A percentile compares a stretch with the other conserved stretches of the same genome.
Evolutionary conservation across 2,329 filamentous ascomycete species (phyloP).

Genomic region (Penicillium capsulatum): DNA sequence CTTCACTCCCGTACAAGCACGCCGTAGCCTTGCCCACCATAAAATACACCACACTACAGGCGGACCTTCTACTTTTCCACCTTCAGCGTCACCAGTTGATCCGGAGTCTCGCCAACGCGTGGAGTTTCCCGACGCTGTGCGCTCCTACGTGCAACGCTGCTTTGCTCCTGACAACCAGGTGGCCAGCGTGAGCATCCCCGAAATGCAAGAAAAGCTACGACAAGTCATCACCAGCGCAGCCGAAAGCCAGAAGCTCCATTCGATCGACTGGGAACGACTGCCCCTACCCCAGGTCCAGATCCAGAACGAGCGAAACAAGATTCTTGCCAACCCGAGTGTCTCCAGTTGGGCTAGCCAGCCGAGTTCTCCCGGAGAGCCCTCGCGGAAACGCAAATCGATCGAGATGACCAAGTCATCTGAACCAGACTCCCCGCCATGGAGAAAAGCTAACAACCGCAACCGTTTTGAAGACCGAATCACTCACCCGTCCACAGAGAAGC

Average conservation of each 20-base stretch:
- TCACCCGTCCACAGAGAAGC: constrained; percentile 53
- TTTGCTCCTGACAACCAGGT: constrained; percentile 72
- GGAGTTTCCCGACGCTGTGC: constrained; percentile 77
- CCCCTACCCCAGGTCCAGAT: constrained; percentile 83
- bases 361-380: constrained; percentile 29
- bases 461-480: constrained; percentile 72
- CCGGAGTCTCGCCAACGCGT: constrained; percentile 52
- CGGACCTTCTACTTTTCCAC: constrained; percentile 23
- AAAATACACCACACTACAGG: constrained; percentile 17
- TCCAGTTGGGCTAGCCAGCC: constrained; percentile 33
- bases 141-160: constrained; percentile 81
- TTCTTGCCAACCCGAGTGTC: constrained; percentile 46
- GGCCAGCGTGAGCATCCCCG: constrained; percentile 57
- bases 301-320: constrained; percentile 59
- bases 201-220: constrained; percentile 82
- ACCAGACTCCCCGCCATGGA: constrained; percentile 64
- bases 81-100: constrained; percentile 30
- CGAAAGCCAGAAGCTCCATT: constrained; percentile 65
- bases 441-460: constrained; percentile 61
- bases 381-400: constrained; percentile 79
- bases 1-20: constrained; percentile 60
- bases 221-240: constrained; percentile 78
- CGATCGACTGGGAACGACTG: constrained; percentile 76
- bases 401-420: constrained; percentile 53
- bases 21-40: constrained; percentile 54